Evolutionary conservation across 2,329 filamentous ascomycete genomes (phyloP).

Genomic region (Penicillium brevicompactum): DNA sequence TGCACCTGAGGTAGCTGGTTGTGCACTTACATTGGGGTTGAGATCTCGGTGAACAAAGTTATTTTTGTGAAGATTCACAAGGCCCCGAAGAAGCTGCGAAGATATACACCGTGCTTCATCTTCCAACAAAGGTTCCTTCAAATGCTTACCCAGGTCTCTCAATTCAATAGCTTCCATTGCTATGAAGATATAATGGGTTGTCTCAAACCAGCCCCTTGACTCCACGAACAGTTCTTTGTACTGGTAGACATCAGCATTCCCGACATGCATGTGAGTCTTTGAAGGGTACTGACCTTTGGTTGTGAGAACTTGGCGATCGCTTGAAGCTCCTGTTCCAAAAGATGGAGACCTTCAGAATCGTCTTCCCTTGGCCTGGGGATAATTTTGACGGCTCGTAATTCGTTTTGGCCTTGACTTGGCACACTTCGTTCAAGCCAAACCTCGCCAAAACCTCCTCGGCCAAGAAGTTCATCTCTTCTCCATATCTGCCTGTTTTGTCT

Average conservation of each 20-base stretch:
- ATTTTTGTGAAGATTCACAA: constrained; percentile 5
- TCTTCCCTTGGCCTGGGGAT: not conserved
- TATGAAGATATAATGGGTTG: not conserved
- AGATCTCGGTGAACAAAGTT: constrained; percentile 10
- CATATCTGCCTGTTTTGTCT: not conserved
- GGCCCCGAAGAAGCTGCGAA: constrained; percentile 3
- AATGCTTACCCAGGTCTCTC: not conserved
- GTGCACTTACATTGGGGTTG: constrained; percentile 3
- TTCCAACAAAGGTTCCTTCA: constrained; percentile 2
- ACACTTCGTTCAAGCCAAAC: not conserved
- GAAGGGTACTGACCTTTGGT: not conserved
- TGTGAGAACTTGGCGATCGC: constrained; percentile 12
- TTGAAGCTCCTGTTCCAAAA: not conserved
- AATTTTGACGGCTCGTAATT: not conserved
- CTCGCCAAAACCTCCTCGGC: not conserved
- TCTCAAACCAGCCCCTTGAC: constrained; percentile 11
- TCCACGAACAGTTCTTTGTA: constrained; percentile 5
- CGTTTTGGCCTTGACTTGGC: not conserved
- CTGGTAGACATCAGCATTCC: not conserved
- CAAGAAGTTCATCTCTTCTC: not conserved
- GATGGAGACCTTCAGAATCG: not conserved
- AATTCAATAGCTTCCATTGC: constrained; percentile 9
- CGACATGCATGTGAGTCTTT: not conserved
- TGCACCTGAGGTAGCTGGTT: too few species aligned
- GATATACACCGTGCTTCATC: not conserved